Conservation (phyloP, 2,329 filamentous ascomycete species). For the Gaeumannomyces tritici region DNA sequence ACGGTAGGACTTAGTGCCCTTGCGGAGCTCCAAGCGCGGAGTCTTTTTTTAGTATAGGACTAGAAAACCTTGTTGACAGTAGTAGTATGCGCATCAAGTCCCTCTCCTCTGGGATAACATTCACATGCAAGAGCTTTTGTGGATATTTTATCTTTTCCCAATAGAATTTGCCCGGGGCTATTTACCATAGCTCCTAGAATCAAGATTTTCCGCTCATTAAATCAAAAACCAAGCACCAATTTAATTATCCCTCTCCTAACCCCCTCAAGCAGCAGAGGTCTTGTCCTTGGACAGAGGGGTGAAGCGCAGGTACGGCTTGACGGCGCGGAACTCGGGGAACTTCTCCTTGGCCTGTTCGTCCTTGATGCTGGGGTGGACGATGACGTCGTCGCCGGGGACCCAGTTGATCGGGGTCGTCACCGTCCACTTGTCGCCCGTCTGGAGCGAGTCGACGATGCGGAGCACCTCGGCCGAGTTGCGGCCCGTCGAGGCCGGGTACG, state of each 20-base stretch:
- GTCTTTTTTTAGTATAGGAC: too few relatives aligned
- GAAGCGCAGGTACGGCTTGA: slow-evolving; percentile 68
- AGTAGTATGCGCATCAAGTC: too few relatives aligned
- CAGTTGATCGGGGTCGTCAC: slow-evolving; percentile 88
- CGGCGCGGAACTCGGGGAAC: slow-evolving; percentile 65
- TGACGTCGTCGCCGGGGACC: slow-evolving; percentile 82
- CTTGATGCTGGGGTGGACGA: slow-evolving; percentile 74
- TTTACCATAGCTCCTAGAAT: too few relatives aligned
- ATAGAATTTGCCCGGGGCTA: too few relatives aligned
- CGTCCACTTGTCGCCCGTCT: slow-evolving; percentile 79
- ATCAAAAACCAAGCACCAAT: neutral
- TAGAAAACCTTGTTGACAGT: too few relatives aligned
- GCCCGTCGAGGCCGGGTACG: slow-evolving; percentile 86
- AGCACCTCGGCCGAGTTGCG: slow-evolving; percentile 73
- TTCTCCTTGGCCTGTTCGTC: slow-evolving; percentile 81
- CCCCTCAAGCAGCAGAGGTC: slow-evolving; percentile 24
- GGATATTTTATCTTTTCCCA: too few relatives aligned
- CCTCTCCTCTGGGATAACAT: too few relatives aligned
- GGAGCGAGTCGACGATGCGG: slow-evolving; percentile 68
- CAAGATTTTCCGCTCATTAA: neutral
- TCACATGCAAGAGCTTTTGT: too few relatives aligned
- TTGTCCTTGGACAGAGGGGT: slow-evolving; percentile 54
- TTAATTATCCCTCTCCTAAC: too few relatives aligned
- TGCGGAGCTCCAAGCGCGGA: too few relatives aligned
- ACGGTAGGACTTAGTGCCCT: too few relatives aligned